A percentile compares a stretch with the other conserved stretches of the same genome.
These are phyloP conservation scores for Fusarium sp. DNA, from an alignment of 2,329 filamentous ascomycete species.

Conservation along the genomic window DNA sequence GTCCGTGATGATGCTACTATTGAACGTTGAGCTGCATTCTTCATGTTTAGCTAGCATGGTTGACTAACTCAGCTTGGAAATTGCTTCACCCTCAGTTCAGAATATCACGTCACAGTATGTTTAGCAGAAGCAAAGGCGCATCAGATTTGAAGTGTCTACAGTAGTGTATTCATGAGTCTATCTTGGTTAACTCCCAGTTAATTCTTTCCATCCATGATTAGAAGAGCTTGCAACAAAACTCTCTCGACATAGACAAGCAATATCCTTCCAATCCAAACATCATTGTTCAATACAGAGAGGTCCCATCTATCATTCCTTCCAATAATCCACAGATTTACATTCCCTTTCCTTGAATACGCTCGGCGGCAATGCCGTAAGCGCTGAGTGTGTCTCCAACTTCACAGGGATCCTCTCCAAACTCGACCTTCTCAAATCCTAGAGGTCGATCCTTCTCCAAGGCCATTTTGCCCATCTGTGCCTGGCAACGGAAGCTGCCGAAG, in stretches of 20 bases:
- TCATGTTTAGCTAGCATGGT: not conserved
- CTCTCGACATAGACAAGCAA: slow-evolving; percentile 8
- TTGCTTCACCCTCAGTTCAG: not conserved
- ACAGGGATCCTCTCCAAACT: slow-evolving; percentile 54
- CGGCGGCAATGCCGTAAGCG: slow-evolving; percentile 48
- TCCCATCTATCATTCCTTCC: not conserved
- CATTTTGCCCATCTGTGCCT: slow-evolving; percentile 62
- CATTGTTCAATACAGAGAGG: not conserved
- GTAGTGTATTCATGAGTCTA: slow-evolving; percentile 18
- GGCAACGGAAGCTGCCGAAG: slow-evolving; percentile 66
- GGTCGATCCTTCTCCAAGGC: slow-evolving; percentile 52
- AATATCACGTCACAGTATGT: too few species aligned
- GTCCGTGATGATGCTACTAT: not conserved
- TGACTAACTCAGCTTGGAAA: not conserved
- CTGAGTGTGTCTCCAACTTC: slow-evolving; percentile 50
- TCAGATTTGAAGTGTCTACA: not conserved
- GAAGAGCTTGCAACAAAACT: not conserved
- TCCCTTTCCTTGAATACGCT: slow-evolving; percentile 49
- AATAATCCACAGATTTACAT: slow-evolving; percentile 32
- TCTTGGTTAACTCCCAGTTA: not conserved
- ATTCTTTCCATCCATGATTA: not conserved
- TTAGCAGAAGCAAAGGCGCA: not conserved
- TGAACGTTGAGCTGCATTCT: not conserved
- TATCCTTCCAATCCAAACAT: slow-evolving; percentile 5
- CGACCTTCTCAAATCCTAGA: slow-evolving; percentile 51